Base-by-base conservation (phyloP, 2,329 filamentous ascomycete genomes). In the Colletotrichum lindemuthianum region DNA sequence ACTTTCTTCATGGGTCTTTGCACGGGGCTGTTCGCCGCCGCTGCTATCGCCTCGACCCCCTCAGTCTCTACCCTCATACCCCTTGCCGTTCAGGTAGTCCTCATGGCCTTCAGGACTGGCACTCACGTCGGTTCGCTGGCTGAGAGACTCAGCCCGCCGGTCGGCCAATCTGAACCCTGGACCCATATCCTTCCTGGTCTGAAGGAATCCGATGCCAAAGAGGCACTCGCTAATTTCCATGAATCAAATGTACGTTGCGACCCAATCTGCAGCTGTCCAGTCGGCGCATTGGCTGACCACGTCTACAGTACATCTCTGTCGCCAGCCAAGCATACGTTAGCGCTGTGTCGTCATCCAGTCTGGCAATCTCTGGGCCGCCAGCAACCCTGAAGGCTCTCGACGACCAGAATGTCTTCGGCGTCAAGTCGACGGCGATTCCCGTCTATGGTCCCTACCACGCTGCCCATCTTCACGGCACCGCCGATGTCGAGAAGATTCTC, bases 1-100 rank as follows among this genome's bases (percentile, higher is more conserved):
- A 85, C 81, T 12, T 79, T 84, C 71, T 79, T 89, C 32, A 81
- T 90, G 34, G 89, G 88, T 63, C 82, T 92, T 47, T 91, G 89
- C 79, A 90, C 88, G 44, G 90, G 90, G 55, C 81, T 90, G 24
- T 86, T 92, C 70, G 88, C 89, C n/a, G 89, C 87, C n/a, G 81
- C 86, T 11, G 89, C 88, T 13, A 85, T 91, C 60, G 85, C 88
- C 11, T 88, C 86, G 24, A 84, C 89, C 37, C 84, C 84, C 64
- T 88, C 87, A 6, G 78, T 90, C 51, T 86, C 85, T 15, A 82
- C 87, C 50, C 78, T 92, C 40, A 79, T 91, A 24, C 84, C 84
- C 7, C 79, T 91, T 54, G 88, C 84, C 55, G 82, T 89, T 13
- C 86, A 90, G 72, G 82, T 86, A 33, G 86, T 90, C 32, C 81